Percentiles rank a stretch among this genome's conserved stretches.
Conservation (phyloP, 805 yeast genomes). For the Teunomyces funiuensis region DNA sequence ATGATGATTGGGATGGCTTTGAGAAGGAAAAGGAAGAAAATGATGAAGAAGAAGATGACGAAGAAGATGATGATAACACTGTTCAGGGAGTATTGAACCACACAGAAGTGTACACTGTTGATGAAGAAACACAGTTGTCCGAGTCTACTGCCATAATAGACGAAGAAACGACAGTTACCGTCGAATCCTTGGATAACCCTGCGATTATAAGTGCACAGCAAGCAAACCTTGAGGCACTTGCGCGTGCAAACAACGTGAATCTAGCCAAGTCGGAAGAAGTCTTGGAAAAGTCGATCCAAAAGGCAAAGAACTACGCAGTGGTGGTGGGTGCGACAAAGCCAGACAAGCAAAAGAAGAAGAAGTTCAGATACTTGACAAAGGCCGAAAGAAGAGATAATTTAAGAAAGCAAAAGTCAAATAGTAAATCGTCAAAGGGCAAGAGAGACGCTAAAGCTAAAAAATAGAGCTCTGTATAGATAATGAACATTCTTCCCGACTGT, state of each 20-base stretch:
- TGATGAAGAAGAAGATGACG: constrained; percentile 9
- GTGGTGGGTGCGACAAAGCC: constrained; percentile 52
- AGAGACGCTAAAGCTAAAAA: constrained; percentile 6
- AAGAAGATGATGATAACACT: background rate
- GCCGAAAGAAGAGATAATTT: constrained; percentile 61
- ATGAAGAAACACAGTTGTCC: constrained; percentile 18
- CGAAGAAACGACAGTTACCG: constrained; percentile 49
- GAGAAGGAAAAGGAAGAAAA: constrained; percentile 6
- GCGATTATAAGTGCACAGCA: constrained; percentile 29
- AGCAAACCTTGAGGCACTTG: constrained; percentile 40
- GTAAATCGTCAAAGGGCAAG: constrained; percentile 6
- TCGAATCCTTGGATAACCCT: constrained; percentile 58
- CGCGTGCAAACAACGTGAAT: constrained; percentile 71
- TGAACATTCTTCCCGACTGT: too few relatives aligned
- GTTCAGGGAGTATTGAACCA: constrained; percentile 14
- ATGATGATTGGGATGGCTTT: constrained; percentile 45
- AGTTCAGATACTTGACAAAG: constrained; percentile 85
- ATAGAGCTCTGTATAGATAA: background rate
- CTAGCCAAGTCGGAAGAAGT: constrained; percentile 66
- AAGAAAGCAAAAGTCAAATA: constrained; percentile 34
- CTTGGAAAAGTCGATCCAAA: constrained; percentile 66
- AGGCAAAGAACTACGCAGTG: constrained; percentile 83
- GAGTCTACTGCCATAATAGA: constrained; percentile 40
- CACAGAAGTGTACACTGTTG: constrained; percentile 33
- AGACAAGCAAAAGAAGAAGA: constrained; percentile 57